These are phyloP conservation scores for Euphorbia pulcherrima DNA, from an alignment of 345 rosid species.

Conservation along the genomic window DNA sequence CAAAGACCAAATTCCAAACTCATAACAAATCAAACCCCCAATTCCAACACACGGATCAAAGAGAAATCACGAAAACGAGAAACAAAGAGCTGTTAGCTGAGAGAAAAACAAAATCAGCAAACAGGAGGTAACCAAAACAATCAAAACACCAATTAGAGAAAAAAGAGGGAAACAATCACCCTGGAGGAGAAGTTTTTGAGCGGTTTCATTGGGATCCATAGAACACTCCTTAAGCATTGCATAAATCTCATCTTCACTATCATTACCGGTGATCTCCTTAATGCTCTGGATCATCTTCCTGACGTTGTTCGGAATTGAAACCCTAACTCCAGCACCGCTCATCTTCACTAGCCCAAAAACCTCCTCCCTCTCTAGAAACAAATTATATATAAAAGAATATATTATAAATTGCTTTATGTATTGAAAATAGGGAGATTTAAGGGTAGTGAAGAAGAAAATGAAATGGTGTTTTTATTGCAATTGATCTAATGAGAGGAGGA, in stretches of 20 bases:
- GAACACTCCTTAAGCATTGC: conserved; percentile 88
- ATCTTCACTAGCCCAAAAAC: conserved; percentile 42
- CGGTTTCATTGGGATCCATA: conserved; percentile 90
- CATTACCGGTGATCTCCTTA: conserved; percentile 74
- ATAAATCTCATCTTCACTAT: conserved; percentile 85
- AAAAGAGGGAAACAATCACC: conserved; percentile 36
- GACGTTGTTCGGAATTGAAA: conserved; percentile 55
- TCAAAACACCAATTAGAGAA: not conserved
- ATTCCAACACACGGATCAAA: conserved; percentile 17
- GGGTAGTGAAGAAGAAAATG: not conserved
- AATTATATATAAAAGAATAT: not conserved
- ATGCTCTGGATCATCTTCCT: conserved; percentile 65
- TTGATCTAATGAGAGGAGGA: conserved; percentile 10
- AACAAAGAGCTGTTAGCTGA: not conserved
- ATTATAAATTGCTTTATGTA: not conserved
- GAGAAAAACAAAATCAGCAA: not conserved
- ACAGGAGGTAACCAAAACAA: not conserved
- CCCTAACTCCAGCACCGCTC: conserved; percentile 75
- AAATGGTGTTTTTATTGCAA: not conserved
- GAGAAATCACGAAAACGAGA: conserved; percentile 8
- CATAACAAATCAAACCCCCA: conserved; percentile 19
- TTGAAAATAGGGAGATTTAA: not conserved
- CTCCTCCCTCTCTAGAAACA: not conserved
- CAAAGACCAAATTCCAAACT: conserved; percentile 3
- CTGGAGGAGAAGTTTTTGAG: conserved; percentile 61